Conservation (phyloP, 768 basidiomycete species). For the Leccinellum rugosiceps region DNA sequence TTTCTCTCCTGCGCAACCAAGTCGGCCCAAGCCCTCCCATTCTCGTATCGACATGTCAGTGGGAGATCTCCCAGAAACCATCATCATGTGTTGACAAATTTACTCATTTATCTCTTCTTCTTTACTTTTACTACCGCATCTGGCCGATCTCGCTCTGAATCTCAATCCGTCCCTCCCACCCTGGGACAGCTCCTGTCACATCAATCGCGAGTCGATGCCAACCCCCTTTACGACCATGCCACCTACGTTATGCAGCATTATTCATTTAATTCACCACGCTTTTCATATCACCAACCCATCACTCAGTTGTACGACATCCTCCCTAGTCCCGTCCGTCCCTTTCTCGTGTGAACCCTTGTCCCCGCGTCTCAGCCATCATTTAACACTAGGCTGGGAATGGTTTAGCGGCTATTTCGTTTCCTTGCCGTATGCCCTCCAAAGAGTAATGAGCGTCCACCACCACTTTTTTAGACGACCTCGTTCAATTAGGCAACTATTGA, state of each 20-base stretch:
- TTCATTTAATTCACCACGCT: constrained; percentile 17
- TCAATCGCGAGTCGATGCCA: constrained; percentile 5
- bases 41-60: constrained; percentile 2
- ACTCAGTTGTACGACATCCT: constrained; percentile 1
- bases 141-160: constrained; percentile 16
- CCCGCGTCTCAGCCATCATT: not conserved
- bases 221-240: constrained; percentile 15
- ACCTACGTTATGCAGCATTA: constrained; percentile 11
- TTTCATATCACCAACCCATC: constrained; percentile 6
- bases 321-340: not conserved
- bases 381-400: constrained; percentile 15
- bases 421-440: constrained; percentile 1
- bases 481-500: constrained; percentile 16
- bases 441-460: constrained; percentile 5
- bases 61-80: constrained; percentile 18
- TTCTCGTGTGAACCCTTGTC: constrained; percentile 17
- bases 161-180: constrained; percentile 12
- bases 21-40: constrained; percentile 11
- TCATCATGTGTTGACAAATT: constrained; percentile 8
- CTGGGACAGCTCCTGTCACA: constrained; percentile 26
- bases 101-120: constrained; percentile 4
- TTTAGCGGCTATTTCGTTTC: constrained; percentile 11
- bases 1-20: constrained; percentile 15
- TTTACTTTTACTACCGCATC: constrained; percentile 10
- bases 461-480: constrained; percentile 3